Conservation (phyloP, 2,329 filamentous ascomycete genomes). For the Fusarium torulosum region DNA sequence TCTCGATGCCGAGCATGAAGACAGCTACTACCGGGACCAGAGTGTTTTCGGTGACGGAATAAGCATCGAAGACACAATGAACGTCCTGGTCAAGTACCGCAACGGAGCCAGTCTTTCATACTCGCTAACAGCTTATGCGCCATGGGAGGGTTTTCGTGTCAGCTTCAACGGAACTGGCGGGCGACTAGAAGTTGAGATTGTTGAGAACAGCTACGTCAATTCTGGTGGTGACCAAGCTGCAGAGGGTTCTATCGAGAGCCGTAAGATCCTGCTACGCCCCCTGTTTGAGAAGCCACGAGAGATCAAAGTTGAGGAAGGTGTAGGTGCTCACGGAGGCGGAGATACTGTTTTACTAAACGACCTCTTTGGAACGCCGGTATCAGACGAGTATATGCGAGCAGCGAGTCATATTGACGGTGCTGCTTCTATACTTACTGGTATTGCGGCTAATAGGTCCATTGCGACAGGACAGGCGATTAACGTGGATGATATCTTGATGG, state of each 20-base stretch:
- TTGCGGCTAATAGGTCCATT: constrained; percentile 70
- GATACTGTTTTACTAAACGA: constrained; percentile 69
- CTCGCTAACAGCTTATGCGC: constrained; percentile 70
- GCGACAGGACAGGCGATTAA: constrained; percentile 67
- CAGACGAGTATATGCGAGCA: constrained; percentile 65
- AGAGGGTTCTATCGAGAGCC: constrained; percentile 65
- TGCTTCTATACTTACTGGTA: constrained; percentile 69
- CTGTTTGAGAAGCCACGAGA: constrained; percentile 69
- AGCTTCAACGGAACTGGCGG: constrained; percentile 70
- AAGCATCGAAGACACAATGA: constrained; percentile 75
- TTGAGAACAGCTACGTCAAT: constrained; percentile 73
- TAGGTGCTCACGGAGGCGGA: constrained; percentile 71
- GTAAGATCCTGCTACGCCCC: constrained; percentile 63
- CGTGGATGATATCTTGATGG: constrained; percentile 63
- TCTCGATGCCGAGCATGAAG: constrained; percentile 72
- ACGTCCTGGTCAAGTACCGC: constrained; percentile 67
- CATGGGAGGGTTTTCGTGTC: constrained; percentile 71
- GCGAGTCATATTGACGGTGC: constrained; percentile 71
- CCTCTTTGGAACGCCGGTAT: constrained; percentile 65
- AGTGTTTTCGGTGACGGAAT: constrained; percentile 73
- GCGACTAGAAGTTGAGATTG: constrained; percentile 70
- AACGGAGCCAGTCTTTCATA: constrained; percentile 71
- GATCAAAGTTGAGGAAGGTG: constrained; percentile 63
- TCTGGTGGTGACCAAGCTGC: constrained; percentile 68
- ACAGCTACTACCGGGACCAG: constrained; percentile 71